phyloP scores from a whole-genome alignment of 2,329 filamentous ascomycete species.

The Ophiostoma novo-ulmi region DNA sequence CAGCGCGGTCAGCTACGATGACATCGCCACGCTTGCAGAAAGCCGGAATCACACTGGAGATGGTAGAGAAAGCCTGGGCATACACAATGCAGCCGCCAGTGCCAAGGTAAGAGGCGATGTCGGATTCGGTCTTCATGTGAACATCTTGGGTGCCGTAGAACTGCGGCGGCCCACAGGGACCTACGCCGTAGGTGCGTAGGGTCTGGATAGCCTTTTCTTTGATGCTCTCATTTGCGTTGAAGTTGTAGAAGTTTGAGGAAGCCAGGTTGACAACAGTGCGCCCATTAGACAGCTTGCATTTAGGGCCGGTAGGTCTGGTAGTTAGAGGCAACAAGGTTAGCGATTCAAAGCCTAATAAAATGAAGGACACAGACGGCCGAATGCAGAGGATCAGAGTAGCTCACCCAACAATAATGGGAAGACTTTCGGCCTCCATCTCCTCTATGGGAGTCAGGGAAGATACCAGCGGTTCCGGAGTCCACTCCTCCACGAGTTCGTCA shows the following conservation, averaged over 20 bases:
- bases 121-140: slow-evolving; percentile 92
- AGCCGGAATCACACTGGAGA: slow-evolving; percentile 92
- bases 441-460: slow-evolving; percentile 68
- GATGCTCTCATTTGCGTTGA: slow-evolving; percentile 84
- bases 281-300: slow-evolving; percentile 81
- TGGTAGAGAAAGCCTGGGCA: slow-evolving; percentile 91
- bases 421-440: slow-evolving; percentile 73
- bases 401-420: slow-evolving; percentile 84
- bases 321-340: not conserved
- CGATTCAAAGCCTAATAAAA: not conserved
- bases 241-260: slow-evolving; percentile 97
- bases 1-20: slow-evolving; percentile 88
- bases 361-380: not conserved
- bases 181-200: slow-evolving; percentile 90
- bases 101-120: slow-evolving; percentile 85
- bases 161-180: slow-evolving; percentile 90
- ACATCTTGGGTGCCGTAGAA: slow-evolving; percentile 99
- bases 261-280: slow-evolving; percentile 89
- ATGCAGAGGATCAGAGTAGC: not conserved
- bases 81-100: slow-evolving; percentile 90
- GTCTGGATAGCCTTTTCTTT: slow-evolving; percentile 95
- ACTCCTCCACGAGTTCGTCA: slow-evolving; percentile 93
- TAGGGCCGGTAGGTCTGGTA: slow-evolving; percentile 76
- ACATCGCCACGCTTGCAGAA: slow-evolving; percentile 97
- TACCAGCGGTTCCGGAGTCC: slow-evolving; percentile 90